These are phyloP conservation scores for Plasmodium inui DNA, from an alignment of 169 alveolate genomes.

Conservation along the genomic window DNA sequence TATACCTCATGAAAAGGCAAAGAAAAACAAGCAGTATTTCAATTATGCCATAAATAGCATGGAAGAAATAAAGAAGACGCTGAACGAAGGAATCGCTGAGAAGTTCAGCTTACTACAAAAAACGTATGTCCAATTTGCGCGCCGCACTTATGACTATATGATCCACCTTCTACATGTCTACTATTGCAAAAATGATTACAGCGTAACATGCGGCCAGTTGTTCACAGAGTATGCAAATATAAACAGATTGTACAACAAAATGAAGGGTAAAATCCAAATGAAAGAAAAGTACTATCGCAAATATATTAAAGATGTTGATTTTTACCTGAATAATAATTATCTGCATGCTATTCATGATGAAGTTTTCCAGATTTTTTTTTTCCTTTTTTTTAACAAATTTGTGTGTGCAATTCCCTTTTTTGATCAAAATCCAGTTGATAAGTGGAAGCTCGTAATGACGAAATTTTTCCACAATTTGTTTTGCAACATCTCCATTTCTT, in stretches of 20 bases:
- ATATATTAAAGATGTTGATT: conserved; percentile 19
- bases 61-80: conserved; percentile 28
- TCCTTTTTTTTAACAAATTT: conserved; percentile 67
- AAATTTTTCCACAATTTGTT: conserved; percentile 26
- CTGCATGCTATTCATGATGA: conserved; percentile 17
- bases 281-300: conserved; percentile 33
- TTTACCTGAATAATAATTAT: conserved; percentile 18
- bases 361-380: conserved; percentile 42
- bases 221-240: conserved; percentile 53
- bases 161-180: conserved; percentile 20
- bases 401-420: conserved; percentile 62
- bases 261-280: not conserved
- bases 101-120: conserved; percentile 21
- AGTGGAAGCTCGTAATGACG: conserved; percentile 37
- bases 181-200: conserved; percentile 30
- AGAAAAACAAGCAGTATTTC: conserved; percentile 37
- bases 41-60: conserved; percentile 42
- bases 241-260: conserved; percentile 19
- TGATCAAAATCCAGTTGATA: conserved; percentile 48
- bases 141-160: conserved; percentile 35
- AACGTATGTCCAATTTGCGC: conserved; percentile 17
- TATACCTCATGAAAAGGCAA: conserved; percentile 6
- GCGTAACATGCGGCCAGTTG: conserved; percentile 3
- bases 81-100: conserved; percentile 10
- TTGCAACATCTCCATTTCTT: conserved; percentile 19